phyloP scores from a whole-genome alignment of 2,329 filamentous ascomycete species.

The Exophiala spinifera region DNA sequence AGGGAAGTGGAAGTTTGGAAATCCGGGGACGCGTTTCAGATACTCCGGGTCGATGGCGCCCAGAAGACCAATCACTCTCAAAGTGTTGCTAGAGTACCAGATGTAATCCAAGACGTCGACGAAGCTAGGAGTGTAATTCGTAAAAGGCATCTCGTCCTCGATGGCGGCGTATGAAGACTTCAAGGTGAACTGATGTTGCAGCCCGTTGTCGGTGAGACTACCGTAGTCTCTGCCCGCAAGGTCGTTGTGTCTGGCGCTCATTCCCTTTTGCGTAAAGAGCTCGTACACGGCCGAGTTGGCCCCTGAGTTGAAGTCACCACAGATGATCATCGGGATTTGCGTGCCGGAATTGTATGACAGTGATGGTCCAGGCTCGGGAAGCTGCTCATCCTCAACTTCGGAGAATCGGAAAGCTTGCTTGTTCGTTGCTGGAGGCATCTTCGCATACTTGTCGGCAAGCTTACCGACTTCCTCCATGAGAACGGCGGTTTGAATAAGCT shows the following conservation, averaged over 20 bases:
- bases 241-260: slow-evolving; percentile 76
- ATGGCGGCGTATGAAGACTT: slow-evolving; percentile 85
- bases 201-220: slow-evolving; percentile 86
- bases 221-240: slow-evolving; percentile 81
- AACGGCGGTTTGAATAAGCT: slow-evolving; percentile 92
- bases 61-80: slow-evolving; percentile 79
- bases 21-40: slow-evolving; percentile 80
- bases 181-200: slow-evolving; percentile 89
- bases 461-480: slow-evolving; percentile 89
- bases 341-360: slow-evolving; percentile 81
- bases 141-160: slow-evolving; percentile 77
- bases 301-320: slow-evolving; percentile 94
- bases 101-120: slow-evolving; percentile 92
- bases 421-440: slow-evolving; percentile 75
- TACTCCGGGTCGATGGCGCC: slow-evolving; percentile 84
- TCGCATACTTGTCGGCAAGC: slow-evolving; percentile 78
- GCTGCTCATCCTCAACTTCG: slow-evolving; percentile 54
- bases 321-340: slow-evolving; percentile 86
- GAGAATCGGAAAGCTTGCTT: slow-evolving; percentile 58
- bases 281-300: slow-evolving; percentile 87
- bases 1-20: slow-evolving; percentile 92
- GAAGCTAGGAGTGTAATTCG: slow-evolving; percentile 95
- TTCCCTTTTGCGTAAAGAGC: slow-evolving; percentile 74
- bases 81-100: slow-evolving; percentile 89
- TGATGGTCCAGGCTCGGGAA: slow-evolving; percentile 70